These are phyloP conservation scores for Trichophyton schoenleinii DNA, from an alignment of 2,329 filamentous ascomycete genomes.

Conservation along the genomic window DNA sequence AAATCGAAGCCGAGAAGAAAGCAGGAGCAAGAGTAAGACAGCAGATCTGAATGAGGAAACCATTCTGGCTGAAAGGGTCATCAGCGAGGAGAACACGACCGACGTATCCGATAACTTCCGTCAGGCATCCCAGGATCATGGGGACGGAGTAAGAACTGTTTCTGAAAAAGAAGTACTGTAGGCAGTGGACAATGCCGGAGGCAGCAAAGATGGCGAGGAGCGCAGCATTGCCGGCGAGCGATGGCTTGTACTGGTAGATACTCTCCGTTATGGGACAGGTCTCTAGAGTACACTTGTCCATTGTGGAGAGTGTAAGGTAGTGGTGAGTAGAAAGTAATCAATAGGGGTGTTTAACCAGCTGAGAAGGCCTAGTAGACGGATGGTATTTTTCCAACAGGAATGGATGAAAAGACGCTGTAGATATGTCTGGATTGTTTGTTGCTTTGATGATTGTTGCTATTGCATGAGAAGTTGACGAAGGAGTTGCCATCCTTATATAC, in stretches of 20 bases:
- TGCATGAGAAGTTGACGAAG: background rate
- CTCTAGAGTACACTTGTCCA: constrained; percentile 23
- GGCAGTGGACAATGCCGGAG: constrained; percentile 27
- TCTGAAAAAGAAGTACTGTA: constrained; percentile 26
- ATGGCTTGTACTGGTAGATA: constrained; percentile 35
- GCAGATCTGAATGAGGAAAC: constrained; percentile 55
- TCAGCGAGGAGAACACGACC: constrained; percentile 46
- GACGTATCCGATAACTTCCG: constrained; percentile 50
- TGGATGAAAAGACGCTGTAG: background rate
- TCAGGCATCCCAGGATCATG: constrained; percentile 45
- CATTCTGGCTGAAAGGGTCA: constrained; percentile 47
- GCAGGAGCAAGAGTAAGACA: constrained; percentile 47
- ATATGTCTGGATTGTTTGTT: background rate
- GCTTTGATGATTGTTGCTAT: background rate
- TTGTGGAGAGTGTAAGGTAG: background rate
- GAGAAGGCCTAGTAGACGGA: background rate
- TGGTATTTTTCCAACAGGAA: background rate
- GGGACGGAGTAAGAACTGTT: constrained; percentile 34
- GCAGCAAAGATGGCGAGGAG: constrained; percentile 35
- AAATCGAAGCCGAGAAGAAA: constrained; percentile 52
- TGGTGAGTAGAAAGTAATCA: background rate
- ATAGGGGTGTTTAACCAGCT: background rate
- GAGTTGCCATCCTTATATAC: background rate
- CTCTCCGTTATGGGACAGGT: constrained; percentile 29
- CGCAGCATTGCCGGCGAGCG: constrained; percentile 28